Evolutionary conservation across 805 yeast genomes (phyloP).

Genomic region (Komagataella pastoris): DNA sequence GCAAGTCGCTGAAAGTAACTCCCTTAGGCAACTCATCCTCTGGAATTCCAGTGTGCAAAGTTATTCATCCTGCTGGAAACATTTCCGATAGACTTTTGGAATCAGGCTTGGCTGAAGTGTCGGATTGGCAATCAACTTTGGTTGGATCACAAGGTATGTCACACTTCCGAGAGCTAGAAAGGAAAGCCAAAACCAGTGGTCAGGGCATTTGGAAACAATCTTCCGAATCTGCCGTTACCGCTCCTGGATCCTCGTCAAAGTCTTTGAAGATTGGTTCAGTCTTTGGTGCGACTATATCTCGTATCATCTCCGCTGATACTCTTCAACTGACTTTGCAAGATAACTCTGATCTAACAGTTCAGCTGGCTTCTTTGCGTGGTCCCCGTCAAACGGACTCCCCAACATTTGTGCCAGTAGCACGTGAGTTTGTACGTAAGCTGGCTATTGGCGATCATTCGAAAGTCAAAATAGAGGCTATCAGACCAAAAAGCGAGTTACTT

Average conservation of each 20-base stretch:
- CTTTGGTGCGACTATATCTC: slow-evolving; percentile 41
- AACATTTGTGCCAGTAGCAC: slow-evolving; percentile 49
- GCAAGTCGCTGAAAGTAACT: slow-evolving; percentile 41
- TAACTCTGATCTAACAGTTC: slow-evolving; percentile 49
- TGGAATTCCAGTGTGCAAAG: slow-evolving; percentile 46
- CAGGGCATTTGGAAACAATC: slow-evolving; percentile 43
- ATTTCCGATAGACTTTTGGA: slow-evolving; percentile 55
- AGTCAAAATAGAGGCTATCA: slow-evolving; percentile 46
- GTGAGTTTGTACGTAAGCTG: slow-evolving; percentile 58
- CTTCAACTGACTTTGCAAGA: slow-evolving; percentile 35
- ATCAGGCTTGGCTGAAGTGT: slow-evolving; percentile 60
- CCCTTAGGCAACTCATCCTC: slow-evolving; percentile 47
- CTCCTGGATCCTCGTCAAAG: slow-evolving; percentile 7
- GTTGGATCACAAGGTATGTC: slow-evolving; percentile 58
- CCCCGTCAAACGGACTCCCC: slow-evolving; percentile 57
- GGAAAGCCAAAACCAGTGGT: slow-evolving; percentile 39
- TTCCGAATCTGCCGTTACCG: slow-evolving; percentile 9
- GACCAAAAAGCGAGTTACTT: slow-evolving; percentile 45
- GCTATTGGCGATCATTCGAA: slow-evolving; percentile 61
- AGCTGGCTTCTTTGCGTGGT: slow-evolving; percentile 62
- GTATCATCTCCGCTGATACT: slow-evolving; percentile 60
- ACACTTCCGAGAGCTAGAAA: slow-evolving; percentile 49
- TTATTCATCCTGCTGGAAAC: slow-evolving; percentile 67
- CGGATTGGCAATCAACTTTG: slow-evolving; percentile 66
- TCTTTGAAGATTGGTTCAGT: slow-evolving; percentile 26